Base-by-base conservation (phyloP, 2,329 filamentous ascomycete genomes). In the Stachybotrys echinatus region DNA sequence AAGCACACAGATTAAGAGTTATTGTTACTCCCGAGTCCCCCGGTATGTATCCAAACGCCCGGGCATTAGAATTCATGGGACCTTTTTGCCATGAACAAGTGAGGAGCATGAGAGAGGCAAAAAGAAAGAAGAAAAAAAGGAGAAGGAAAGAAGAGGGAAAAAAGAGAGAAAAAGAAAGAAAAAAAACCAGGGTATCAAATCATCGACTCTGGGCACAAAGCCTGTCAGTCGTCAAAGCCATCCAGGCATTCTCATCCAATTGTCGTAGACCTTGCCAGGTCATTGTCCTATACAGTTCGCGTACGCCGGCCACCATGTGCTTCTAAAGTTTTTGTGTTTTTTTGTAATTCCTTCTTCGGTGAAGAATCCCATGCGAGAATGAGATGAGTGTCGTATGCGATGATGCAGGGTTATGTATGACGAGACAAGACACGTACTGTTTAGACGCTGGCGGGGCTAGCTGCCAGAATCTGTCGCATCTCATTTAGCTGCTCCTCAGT, bases 401-500 rank as follows among this genome's bases (percentile, higher is more conserved):
- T 18, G n/a, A n/a, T 40, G 38, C 8, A 14, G n/a, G 12, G 38
- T 40, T 40, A 8, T 40, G 38, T n/a, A 40, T 18, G n/a, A 14
- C 14, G 14, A 14, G 27, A 34, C 27, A 5, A 34, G 27, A 14
- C 27, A 3, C 5, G 10, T 8, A 14, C 27, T 34, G n/a, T n/a
- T 57, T 57, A 63, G 48, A 60, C 17, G 23, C 53, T 47, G 23
- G 55, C 45, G 19, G 42, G 23, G 38, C 18, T 43, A 48, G 53
- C 47, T 37, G 54, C 55, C 52, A 53, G 61, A 58, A 76, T 73
- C 59, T 77, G 71, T 62, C 82, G 76, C 77, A 87, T 80, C 63
- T 78, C 74, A 65, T 79, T 74, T 53, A 83, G 65, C 61, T 86
- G 77, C 51, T 81, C 79, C 50, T 79, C 74, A 2, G 77, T 82